Base-by-base conservation (phyloP, 2,329 filamentous ascomycete genomes). In the Hypoxylon sp. region DNA sequence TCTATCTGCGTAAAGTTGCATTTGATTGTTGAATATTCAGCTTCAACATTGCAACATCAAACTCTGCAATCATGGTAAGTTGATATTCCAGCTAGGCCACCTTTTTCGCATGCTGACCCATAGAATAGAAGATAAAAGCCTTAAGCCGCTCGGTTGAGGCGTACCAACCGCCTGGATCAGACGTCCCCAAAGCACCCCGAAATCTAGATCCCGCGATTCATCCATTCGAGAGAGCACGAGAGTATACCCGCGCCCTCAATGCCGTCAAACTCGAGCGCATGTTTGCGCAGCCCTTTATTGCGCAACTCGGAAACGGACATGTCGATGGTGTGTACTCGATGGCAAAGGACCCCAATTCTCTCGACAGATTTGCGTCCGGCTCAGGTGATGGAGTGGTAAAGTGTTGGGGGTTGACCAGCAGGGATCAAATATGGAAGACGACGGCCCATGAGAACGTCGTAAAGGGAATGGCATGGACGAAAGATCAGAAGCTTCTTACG, bases 361-460 rank as follows among this genome's bases (percentile, higher is more conserved):
- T 93, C 17, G 82, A 90, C 63, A 78, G 86, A 49, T 83, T 92
- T 62, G 90, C 91, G 5, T 93, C 89, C 66, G 91, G 90, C 31
- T 91, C 88, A 61, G 92, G 92, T 58, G 94, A 99, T 71, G 93
- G 94, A 59, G 85, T 97, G 7, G 83, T 99, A 50, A 99, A 99
- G 36, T 63, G 61, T 29, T 67, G 64, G 64, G 52, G 57, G 15
- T 40, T 67, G 20, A 57, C 54, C 5, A 56, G 55, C 17, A 57
- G 64, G 27, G 64, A 64, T 12, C 61, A 67, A 73, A 88, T 94
- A 23, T 96, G 91, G 91, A 88, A 95, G 71, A 75, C 94, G 62
- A 82, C 86, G 6, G 93, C 91, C 16, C 95, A 99, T 69, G 90
- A 96, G 63, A 96, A 96, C 63, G 87, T 97, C 32, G 90, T 97